Conservation (phyloP, 306 rosid species). For the Pachyrhizus erosus region DNA sequence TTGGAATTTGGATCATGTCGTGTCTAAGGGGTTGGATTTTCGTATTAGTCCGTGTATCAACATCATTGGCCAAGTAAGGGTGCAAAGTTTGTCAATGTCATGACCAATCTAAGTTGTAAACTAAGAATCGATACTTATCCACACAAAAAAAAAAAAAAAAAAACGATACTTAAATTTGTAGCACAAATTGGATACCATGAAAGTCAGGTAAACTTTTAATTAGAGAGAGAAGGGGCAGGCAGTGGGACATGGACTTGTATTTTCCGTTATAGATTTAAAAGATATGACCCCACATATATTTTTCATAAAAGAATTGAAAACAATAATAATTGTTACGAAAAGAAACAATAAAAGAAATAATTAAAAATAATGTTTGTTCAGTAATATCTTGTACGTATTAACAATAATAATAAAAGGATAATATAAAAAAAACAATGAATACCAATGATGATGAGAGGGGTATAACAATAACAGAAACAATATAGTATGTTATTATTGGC, state of each 20-base stretch:
- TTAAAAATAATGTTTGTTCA: neutral
- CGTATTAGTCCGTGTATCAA: constrained; percentile 34
- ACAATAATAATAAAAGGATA: neutral
- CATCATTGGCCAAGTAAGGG: constrained; percentile 1
- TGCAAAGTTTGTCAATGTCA: neutral
- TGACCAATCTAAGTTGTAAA: neutral
- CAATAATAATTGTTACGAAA: neutral
- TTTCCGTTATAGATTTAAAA: too few species aligned
- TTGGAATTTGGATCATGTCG: neutral
- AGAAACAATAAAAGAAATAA: neutral
- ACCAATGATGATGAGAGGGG: neutral
- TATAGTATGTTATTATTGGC: neutral
- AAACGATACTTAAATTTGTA: neutral
- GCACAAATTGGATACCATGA: neutral
- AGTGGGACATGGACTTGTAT: too few species aligned
- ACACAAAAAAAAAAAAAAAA: too few species aligned
- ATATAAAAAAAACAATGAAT: neutral
- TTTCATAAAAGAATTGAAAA: neutral
- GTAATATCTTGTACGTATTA: neutral
- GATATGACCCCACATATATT: neutral
- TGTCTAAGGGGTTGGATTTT: neutral
- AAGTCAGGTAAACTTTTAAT: neutral
- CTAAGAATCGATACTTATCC: neutral
- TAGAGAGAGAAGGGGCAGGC: too few species aligned
- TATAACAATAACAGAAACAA: neutral